phyloP scores from a whole-genome alignment of 306 rosid genomes.

The Cicer arietinum region DNA sequence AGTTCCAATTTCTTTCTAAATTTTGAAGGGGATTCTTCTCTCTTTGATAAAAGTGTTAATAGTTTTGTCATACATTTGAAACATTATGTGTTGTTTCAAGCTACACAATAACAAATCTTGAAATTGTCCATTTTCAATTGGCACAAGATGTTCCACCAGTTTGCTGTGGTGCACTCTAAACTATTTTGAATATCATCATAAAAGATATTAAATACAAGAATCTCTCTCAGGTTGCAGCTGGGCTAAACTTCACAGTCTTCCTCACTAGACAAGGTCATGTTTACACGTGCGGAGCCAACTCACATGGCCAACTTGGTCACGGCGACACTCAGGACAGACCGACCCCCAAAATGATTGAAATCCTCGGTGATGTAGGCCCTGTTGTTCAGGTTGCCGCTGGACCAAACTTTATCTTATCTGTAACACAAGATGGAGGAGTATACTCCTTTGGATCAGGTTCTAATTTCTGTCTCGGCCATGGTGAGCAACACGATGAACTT shows the following conservation, averaged over 20 bases:
- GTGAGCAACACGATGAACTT: constrained; percentile 84
- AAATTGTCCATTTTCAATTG: constrained; percentile 16
- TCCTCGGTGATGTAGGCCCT: constrained; percentile 57
- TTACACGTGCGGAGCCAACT: constrained; percentile 83
- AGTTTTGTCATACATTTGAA: constrained; percentile 21
- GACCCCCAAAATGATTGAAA: constrained; percentile 70
- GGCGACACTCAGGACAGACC: constrained; percentile 76
- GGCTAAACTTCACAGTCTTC: constrained; percentile 87
- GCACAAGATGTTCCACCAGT: constrained; percentile 12
- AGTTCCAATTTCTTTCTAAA: constrained; percentile 1
- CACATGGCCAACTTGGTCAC: constrained; percentile 93
- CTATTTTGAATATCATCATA: background rate
- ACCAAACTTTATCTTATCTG: constrained; percentile 76
- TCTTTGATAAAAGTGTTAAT: constrained; percentile 12
- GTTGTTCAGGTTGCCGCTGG: constrained; percentile 86
- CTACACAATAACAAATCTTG: constrained; percentile 8
- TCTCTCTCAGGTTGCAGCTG: constrained; percentile 78
- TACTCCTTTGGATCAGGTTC: constrained; percentile 94
- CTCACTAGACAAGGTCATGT: constrained; percentile 83
- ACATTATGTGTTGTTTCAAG: constrained; percentile 33
- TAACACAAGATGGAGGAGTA: constrained; percentile 65
- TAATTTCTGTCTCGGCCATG: constrained; percentile 96
- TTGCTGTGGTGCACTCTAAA: background rate
- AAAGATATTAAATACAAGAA: constrained; percentile 24
- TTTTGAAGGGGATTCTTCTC: background rate